Evolutionary conservation across 805 yeast species (phyloP).

Genomic region (Henningerozyma blattae): DNA sequence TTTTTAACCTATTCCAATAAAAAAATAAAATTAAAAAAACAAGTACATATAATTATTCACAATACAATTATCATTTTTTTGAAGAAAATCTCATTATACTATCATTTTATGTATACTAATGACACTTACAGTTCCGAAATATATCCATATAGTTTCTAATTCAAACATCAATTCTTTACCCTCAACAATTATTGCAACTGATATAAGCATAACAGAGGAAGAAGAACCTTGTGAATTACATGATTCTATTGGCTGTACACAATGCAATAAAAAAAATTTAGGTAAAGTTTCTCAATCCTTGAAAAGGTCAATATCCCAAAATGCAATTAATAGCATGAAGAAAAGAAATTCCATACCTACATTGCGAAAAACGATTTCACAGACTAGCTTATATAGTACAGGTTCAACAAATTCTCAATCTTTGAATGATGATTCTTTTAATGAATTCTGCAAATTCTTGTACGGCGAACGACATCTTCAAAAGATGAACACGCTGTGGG

Average conservation of each 20-base stretch:
- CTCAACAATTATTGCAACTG: too few species aligned
- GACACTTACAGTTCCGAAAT: too few species aligned
- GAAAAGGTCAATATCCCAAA: slow-evolving; percentile 8
- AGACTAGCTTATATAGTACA: slow-evolving; percentile 8
- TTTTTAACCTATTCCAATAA: too few species aligned
- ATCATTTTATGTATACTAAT: too few species aligned
- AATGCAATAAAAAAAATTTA: slow-evolving; percentile 1
- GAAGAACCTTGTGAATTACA: slow-evolving; percentile 9
- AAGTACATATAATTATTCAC: too few species aligned
- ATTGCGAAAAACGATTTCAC: slow-evolving; percentile 6
- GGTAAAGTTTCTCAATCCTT: slow-evolving; percentile 2
- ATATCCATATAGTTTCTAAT: too few species aligned
- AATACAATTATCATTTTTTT: too few species aligned
- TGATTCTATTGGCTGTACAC: slow-evolving; percentile 3
- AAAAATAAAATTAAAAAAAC: too few species aligned
- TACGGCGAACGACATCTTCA: slow-evolving; percentile 1
- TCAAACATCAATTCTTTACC: too few species aligned
- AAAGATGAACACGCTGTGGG: slow-evolving; percentile 4
- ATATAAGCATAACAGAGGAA: slow-evolving; percentile 8
- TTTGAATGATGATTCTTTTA: slow-evolving; percentile 3
- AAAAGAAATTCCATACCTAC: slow-evolving; percentile 2
- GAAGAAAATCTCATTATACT: too few species aligned
- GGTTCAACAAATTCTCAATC: slow-evolving; percentile 2
- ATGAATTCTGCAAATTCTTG: slow-evolving; percentile 4
- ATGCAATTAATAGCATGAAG: slow-evolving; percentile 5